Evolutionary conservation across 2,329 filamentous ascomycete genomes (phyloP).

Genomic region (Fusarium circinatum): DNA sequence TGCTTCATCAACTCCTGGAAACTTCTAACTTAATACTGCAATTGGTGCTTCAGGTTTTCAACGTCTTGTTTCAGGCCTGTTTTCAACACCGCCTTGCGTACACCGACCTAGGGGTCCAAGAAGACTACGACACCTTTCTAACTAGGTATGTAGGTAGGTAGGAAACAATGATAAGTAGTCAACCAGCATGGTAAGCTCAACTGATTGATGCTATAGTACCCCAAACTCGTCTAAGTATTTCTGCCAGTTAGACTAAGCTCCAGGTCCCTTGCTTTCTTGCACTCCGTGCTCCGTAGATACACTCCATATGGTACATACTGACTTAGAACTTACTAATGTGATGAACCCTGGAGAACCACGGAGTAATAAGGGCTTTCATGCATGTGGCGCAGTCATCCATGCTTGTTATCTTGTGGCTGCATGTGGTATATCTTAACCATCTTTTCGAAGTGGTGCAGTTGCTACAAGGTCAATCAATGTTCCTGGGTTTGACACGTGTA

Average conservation of each 20-base stretch:
- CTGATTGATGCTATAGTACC: background rate
- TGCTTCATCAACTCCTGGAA: constrained; percentile 21
- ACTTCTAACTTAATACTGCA: background rate
- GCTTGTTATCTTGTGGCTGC: constrained; percentile 19
- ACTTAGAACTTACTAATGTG: background rate
- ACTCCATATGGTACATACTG: background rate
- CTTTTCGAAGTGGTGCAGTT: background rate
- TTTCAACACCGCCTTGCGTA: constrained; percentile 2
- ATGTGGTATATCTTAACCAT: background rate
- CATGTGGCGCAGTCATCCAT: constrained; percentile 26
- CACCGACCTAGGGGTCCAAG: background rate
- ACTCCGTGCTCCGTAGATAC: background rate
- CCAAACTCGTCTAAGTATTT: background rate
- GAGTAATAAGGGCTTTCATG: background rate
- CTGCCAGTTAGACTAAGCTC: background rate
- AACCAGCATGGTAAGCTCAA: background rate
- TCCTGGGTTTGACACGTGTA: constrained; percentile 28
- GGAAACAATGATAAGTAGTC: background rate
- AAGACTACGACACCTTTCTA: background rate
- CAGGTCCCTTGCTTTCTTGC: background rate
- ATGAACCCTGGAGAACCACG: background rate
- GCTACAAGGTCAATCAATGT: background rate
- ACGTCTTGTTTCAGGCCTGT: constrained; percentile 26
- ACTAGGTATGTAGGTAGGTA: background rate
- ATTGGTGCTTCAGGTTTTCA: constrained; percentile 22